A percentile compares a stretch with the other conserved stretches of the same genome.
Evolutionary conservation across 2,329 filamentous ascomycete species (phyloP).

Genomic region (Calonectria ilicicola): DNA sequence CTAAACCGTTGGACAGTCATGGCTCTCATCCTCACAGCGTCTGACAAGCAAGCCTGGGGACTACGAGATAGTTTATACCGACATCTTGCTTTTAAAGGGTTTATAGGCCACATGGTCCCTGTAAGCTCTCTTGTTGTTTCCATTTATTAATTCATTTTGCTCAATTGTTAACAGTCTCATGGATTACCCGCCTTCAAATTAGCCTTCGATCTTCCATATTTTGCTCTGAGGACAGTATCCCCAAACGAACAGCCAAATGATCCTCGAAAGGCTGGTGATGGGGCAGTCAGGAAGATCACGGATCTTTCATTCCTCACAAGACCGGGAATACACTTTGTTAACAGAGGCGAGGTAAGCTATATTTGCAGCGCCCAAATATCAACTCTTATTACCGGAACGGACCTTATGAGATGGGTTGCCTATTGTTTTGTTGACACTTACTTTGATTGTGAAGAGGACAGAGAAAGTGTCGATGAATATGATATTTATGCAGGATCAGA

Average conservation of each 20-base stretch:
- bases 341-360: not conserved
- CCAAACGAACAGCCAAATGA: not conserved
- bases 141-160: not conserved
- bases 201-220: constrained; percentile 7
- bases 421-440: constrained; percentile 27
- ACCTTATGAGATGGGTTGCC: not conserved
- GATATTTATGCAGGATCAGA: not conserved
- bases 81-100: not conserved
- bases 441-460: not conserved
- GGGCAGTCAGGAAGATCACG: not conserved
- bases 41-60: not conserved
- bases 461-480: not conserved
- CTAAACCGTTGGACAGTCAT: constrained; percentile 6
- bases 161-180: not conserved
- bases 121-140: not conserved
- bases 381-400: not conserved
- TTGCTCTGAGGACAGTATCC: not conserved
- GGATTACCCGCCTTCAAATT: not conserved
- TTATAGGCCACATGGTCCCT: not conserved
- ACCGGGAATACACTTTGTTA: not conserved
- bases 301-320: not conserved
- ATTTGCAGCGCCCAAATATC: constrained; percentile 27
- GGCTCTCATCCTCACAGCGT: constrained; percentile 7
- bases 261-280: not conserved
- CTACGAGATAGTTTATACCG: not conserved